A percentile compares a stretch with the other conserved stretches of the same genome.
Conservation (phyloP, 1,284 basidiomycete species). For the Tremellales sp. region DNA sequence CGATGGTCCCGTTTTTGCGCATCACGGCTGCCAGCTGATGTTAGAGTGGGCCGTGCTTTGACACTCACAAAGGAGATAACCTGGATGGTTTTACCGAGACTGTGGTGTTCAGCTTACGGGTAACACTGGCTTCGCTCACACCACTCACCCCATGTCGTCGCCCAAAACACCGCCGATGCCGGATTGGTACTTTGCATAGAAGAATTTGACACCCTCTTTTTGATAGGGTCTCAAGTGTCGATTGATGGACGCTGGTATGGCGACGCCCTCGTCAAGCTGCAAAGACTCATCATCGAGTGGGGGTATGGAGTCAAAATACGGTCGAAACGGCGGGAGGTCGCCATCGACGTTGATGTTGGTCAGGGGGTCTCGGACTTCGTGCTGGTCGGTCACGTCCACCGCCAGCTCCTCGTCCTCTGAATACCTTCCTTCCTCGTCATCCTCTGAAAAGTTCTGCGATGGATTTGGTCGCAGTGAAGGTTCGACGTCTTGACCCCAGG, state of each 20-base stretch:
- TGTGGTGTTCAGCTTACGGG: conserved; percentile 6
- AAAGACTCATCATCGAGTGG: conserved; percentile 21
- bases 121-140: not conserved
- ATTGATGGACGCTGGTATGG: conserved; percentile 50
- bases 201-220: conserved; percentile 49
- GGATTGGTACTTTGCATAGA: conserved; percentile 48
- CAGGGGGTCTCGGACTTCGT: not conserved
- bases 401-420: conserved; percentile 27
- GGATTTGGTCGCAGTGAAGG: no score
- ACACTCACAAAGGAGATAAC: conserved; percentile 42
- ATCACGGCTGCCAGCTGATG: conserved; percentile 51
- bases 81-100: conserved; percentile 50
- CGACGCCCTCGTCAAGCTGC: conserved; percentile 26
- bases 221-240: conserved; percentile 53
- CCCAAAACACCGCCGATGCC: conserved; percentile 50
- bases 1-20: conserved; percentile 48
- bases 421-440: conserved; percentile 15
- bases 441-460: not conserved
- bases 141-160: conserved; percentile 53
- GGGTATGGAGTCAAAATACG: conserved; percentile 14
- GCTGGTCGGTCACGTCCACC: conserved; percentile 5
- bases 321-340: conserved; percentile 18
- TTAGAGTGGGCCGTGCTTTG: not conserved
- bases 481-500: no score
- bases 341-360: not conserved